A percentile compares a stretch with the other conserved stretches of the same genome.
Evolutionary conservation across 1,284 basidiomycete species (phyloP).

Genomic region (Polyporus tsugae): DNA sequence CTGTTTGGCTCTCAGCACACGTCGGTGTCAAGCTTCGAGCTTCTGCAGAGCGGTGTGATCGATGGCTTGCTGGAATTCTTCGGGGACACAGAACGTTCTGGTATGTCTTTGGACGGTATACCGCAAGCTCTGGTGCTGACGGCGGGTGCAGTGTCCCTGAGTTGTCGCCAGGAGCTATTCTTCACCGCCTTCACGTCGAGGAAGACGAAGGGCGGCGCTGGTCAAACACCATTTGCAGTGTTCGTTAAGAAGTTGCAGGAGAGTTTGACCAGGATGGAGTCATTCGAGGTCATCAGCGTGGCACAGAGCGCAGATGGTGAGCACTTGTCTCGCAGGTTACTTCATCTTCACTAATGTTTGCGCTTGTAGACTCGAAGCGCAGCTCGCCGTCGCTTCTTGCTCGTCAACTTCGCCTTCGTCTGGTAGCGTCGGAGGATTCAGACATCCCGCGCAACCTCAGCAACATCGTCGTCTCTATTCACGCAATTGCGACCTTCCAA

Average conservation of each 20-base stretch:
- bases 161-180: conserved; percentile 74
- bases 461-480: conserved; percentile 94
- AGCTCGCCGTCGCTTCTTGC: conserved; percentile 87
- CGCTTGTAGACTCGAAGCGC: conserved; percentile 76
- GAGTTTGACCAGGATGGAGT: conserved; percentile 90
- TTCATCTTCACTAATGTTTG: not conserved
- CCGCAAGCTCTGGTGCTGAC: conserved; percentile 9
- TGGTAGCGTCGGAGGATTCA: conserved; percentile 88
- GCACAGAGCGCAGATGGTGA: conserved; percentile 79
- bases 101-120: conserved; percentile 47
- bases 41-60: conserved; percentile 92
- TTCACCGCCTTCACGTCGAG: conserved; percentile 77
- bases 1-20: conserved; percentile 82
- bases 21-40: conserved; percentile 95
- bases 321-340: conserved; percentile 35
- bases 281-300: conserved; percentile 93
- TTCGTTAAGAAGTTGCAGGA: conserved; percentile 96
- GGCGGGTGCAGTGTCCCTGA: conserved; percentile 56
- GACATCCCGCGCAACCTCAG: conserved; percentile 87
- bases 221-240: conserved; percentile 75
- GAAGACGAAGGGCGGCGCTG: conserved; percentile 49
- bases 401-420: conserved; percentile 86
- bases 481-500: conserved; percentile 96
- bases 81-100: conserved; percentile 66
- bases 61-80: conserved; percentile 88